Base-by-base conservation (phyloP, 768 basidiomycete genomes). In the Lactifluus volemus region DNA sequence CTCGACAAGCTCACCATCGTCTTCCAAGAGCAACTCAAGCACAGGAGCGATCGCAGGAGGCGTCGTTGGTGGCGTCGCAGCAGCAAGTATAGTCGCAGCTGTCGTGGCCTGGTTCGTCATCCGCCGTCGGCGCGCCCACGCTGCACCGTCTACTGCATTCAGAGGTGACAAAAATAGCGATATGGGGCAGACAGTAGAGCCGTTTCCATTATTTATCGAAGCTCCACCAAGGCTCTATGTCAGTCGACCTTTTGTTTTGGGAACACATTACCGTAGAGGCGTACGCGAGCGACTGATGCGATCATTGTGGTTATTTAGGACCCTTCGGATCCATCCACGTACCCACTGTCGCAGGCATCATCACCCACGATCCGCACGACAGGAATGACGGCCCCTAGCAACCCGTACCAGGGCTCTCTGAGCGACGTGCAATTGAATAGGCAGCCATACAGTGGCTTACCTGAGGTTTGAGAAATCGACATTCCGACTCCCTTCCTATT, bases 21-120 rank as follows among this genome's bases (percentile, higher is more conserved):
- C 32, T 9, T 45, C 49, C 2, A 41, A 42, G 6, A 9, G 56
- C 36, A 34, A 12, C 30, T 61, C 63, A 14, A 72, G 81, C 64
- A 76, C 80, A 2, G 84, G 84, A 2, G 81, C 81, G n/a, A 85
- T 87, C 36, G 82, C 80, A 0, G 85, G 85, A 45, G 85, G 86
- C n/a, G 80, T 81, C 7, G 75, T 84, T 6, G 82, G 82, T 4
- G 82, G 79, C 14, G 60, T 86, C 1, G 74, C 81, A 30, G 75
- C 70, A 14, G 59, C 81, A 19, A 78, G 75, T 7, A 64, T 79
- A 49, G 70, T 84, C 11, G 76, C 67, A 5, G 78, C 70, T 1
- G 63, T 67, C 7, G 48, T 71, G 6, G 66, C 77, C 55, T 84
- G 78, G 75, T 75, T 78, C 63, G 63, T 71, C 36, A 68, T 65